These are phyloP conservation scores for Pseudozyma sp. DNA, from an alignment of 1,284 basidiomycete genomes.

Conservation along the genomic window DNA sequence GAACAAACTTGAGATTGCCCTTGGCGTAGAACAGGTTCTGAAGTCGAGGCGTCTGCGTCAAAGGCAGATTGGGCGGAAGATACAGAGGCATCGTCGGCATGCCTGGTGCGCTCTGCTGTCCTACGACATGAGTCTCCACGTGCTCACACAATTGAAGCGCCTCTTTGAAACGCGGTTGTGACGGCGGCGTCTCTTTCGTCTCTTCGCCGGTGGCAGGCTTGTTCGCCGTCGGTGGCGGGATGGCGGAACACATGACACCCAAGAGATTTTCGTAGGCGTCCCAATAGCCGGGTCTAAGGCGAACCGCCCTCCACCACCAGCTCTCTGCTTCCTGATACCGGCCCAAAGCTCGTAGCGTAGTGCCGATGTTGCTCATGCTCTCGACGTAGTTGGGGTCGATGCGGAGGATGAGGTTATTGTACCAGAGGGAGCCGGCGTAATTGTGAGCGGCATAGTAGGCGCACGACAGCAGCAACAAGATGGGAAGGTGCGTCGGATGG, in stretches of 20 bases:
- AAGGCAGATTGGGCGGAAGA: slow-evolving; percentile 61
- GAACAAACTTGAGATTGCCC: slow-evolving; percentile 70
- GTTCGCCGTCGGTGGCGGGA: slow-evolving; percentile 4
- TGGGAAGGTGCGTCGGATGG: slow-evolving; percentile 61
- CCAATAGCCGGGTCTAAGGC: slow-evolving; percentile 71
- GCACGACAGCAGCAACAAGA: slow-evolving; percentile 63
- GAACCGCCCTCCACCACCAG: slow-evolving; percentile 72
- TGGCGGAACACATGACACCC: slow-evolving; percentile 69
- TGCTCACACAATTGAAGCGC: slow-evolving; percentile 70
- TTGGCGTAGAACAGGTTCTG: slow-evolving; percentile 72
- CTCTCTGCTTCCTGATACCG: slow-evolving; percentile 69
- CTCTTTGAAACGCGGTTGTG: slow-evolving; percentile 65
- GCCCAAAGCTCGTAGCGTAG: slow-evolving; percentile 71
- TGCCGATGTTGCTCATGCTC: slow-evolving; percentile 72
- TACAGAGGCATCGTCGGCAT: slow-evolving; percentile 31
- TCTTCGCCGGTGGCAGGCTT: neutral
- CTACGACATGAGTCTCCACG: slow-evolving; percentile 56
- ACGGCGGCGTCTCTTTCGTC: slow-evolving; percentile 4
- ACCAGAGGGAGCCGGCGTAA: slow-evolving; percentile 65
- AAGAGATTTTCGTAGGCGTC: slow-evolving; percentile 71
- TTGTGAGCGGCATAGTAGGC: slow-evolving; percentile 63
- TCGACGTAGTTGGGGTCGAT: slow-evolving; percentile 71
- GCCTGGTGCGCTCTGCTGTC: slow-evolving; percentile 21
- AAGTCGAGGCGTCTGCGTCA: slow-evolving; percentile 69
- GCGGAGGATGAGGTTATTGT: slow-evolving; percentile 67